Conservation (phyloP, 257 asterid species). For the Coffea eugenioides region DNA sequence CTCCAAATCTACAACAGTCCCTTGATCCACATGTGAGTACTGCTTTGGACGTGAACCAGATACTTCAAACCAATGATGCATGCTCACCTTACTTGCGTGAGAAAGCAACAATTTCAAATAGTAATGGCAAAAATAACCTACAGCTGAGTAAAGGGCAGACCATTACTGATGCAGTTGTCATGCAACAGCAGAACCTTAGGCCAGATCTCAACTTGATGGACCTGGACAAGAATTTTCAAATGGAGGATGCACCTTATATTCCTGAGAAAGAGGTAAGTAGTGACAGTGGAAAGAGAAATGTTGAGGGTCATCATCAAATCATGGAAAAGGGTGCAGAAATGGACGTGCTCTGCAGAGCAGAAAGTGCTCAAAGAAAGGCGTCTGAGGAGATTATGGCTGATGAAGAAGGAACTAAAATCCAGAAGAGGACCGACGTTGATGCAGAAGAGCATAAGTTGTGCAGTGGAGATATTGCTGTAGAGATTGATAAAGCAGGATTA, state of each 20-base stretch:
- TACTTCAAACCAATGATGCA: constrained; percentile 28
- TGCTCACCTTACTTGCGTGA: constrained; percentile 25
- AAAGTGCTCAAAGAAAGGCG: constrained; percentile 26
- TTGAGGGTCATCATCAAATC: constrained; percentile 30
- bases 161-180: not conserved
- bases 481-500: constrained; percentile 4
- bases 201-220: constrained; percentile 13
- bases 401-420: constrained; percentile 31
- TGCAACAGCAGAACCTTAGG: not conserved
- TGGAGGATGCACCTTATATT: constrained; percentile 23
- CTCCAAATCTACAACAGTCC: constrained; percentile 32
- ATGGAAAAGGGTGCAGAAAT: constrained; percentile 20
- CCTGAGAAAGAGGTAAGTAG: not conserved
- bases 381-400: constrained; percentile 29
- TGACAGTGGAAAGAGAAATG: constrained; percentile 26
- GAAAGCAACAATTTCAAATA: constrained; percentile 24
- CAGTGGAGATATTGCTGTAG: constrained; percentile 1
- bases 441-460: constrained; percentile 7
- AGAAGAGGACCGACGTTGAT: constrained; percentile 18
- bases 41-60: constrained; percentile 28
- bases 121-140: constrained; percentile 13
- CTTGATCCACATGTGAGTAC: constrained; percentile 12
- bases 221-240: constrained; percentile 16
- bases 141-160: not conserved
- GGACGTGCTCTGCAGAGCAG: constrained; percentile 26